These are phyloP conservation scores for Fusarium fujikuroi DNA, from an alignment of 2,329 filamentous ascomycete genomes.

Conservation along the genomic window DNA sequence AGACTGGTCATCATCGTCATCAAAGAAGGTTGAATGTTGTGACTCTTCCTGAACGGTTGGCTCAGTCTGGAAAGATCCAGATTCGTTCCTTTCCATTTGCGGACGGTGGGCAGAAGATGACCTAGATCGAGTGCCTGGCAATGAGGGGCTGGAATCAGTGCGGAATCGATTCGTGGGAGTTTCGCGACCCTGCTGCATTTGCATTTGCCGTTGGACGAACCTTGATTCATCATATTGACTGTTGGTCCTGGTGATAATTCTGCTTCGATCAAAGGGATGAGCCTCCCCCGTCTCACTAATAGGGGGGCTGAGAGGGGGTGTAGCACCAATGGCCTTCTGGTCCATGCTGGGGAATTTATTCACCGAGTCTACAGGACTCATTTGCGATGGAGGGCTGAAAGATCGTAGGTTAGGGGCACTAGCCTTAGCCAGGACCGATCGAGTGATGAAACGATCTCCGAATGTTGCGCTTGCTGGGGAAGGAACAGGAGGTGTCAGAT, in stretches of 20 bases:
- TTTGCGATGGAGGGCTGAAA: conserved; percentile 60
- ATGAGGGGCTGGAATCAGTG: conserved; percentile 58
- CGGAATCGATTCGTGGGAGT: conserved; percentile 62
- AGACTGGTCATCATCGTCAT: conserved; percentile 55
- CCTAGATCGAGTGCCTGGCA: conserved; percentile 55
- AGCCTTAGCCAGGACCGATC: conserved; percentile 61
- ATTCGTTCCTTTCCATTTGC: conserved; percentile 48
- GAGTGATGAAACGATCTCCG: conserved; percentile 59
- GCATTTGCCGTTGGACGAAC: conserved; percentile 83
- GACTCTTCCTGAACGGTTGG: conserved; percentile 49
- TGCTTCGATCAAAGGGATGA: conserved; percentile 76
- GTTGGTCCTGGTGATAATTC: conserved; percentile 75
- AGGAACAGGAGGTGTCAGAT: conserved; percentile 57
- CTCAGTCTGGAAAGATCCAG: conserved; percentile 44
- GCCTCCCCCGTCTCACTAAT: conserved; percentile 79
- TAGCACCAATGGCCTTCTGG: conserved; percentile 48
- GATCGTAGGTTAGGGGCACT: conserved; percentile 77
- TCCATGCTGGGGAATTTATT: conserved; percentile 51
- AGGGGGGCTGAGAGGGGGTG: conserved; percentile 61
- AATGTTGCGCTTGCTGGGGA: conserved; percentile 59
- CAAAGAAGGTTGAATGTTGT: conserved; percentile 54
- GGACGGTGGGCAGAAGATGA: conserved; percentile 58
- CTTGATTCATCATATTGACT: conserved; percentile 86
- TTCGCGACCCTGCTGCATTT: conserved; percentile 80
- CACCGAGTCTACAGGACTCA: conserved; percentile 52